Base-by-base conservation (phyloP, 129 eudicot genomes). In the Scalesia atractyloides region DNA sequence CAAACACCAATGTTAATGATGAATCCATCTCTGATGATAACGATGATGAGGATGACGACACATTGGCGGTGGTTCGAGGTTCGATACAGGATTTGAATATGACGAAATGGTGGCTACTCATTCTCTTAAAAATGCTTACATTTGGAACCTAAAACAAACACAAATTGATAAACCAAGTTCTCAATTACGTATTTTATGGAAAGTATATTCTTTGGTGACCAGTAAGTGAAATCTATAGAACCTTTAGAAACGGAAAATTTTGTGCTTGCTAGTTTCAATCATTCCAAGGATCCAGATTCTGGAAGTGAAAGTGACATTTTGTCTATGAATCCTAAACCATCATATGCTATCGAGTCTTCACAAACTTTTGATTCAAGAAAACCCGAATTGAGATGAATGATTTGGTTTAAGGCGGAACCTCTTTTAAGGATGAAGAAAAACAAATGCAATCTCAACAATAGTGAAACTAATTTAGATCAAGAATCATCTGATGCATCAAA, bases 291-390 rank as follows among this genome's bases (percentile, higher is more conserved):
- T 37, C 78, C 82, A 17, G 78, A 56, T 67, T 87, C 86, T 47
- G 90, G 80, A 52, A 84, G 81, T 70, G 95, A 85, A 68, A 75
- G 82, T 36, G 88, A 83, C 22, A n/a, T 73, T 63, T 64, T 63
- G 20, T 34, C 78, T 34, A 17, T 20, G 41, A 62, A 61, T 19
- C 80, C 52, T 15, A 70, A 69, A 34, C 46, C 81, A 7, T 34
- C 41, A 48, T 37, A 9, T 36, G 43, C 8, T 51, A 18, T 50
- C 43, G 50, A 60, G 70, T 13, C 78, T 69, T 33, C 49, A 11
- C 34, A 59, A 36, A 81, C 56, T 7, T 63, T 3, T 68, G 66
- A 33, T 63, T 15, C 53, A n/a, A 62, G 64, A 76, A 77, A 47
- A 61, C 82, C 33, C 75, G 64, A 60, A 43, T 74, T 34, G 84